Percentiles rank a stretch among this genome's conserved stretches.
These are phyloP conservation scores for Pseudogymnoascus destructans DNA, from an alignment of 2,329 filamentous ascomycete species.

Conservation along the genomic window DNA sequence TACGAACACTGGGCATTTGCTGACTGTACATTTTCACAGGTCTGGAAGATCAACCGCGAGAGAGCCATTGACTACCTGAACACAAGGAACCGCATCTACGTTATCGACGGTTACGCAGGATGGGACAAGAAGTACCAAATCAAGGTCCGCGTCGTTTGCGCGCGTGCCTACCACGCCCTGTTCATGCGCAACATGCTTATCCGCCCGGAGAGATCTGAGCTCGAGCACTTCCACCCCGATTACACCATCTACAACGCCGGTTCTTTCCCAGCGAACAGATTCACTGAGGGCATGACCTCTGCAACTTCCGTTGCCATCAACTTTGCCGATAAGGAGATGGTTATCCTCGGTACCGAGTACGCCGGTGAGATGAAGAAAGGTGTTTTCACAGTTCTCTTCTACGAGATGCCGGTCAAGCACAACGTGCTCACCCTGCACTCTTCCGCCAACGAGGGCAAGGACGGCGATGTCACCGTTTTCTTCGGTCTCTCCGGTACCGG, in stretches of 20 bases:
- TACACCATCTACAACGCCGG: constrained; percentile 99
- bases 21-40: constrained; percentile 38
- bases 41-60: constrained; percentile 99
- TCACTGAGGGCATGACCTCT: constrained; percentile 96
- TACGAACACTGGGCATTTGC: background rate
- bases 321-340: constrained; percentile 99
- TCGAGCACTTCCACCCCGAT: constrained; percentile 95
- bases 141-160: constrained; percentile 93
- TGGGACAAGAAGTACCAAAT: constrained; percentile 99
- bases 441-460: constrained; percentile 90
- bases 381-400: constrained; percentile 97
- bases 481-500: constrained; percentile 97
- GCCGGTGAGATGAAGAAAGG: constrained; percentile 98
- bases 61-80: constrained; percentile 98
- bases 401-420: constrained; percentile 99
- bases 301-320: constrained; percentile 97
- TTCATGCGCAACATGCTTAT: constrained; percentile 99
- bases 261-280: constrained; percentile 96
- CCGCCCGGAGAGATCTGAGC: constrained; percentile 77
- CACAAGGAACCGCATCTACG: constrained; percentile 97
- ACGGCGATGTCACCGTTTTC: constrained; percentile 96
- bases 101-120: constrained; percentile 91
- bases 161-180: constrained; percentile 95
- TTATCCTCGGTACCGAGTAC: constrained; percentile 97
- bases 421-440: constrained; percentile 97